Conservation (phyloP, 1,284 basidiomycete species). For the Hemileia vastatrix region DNA sequence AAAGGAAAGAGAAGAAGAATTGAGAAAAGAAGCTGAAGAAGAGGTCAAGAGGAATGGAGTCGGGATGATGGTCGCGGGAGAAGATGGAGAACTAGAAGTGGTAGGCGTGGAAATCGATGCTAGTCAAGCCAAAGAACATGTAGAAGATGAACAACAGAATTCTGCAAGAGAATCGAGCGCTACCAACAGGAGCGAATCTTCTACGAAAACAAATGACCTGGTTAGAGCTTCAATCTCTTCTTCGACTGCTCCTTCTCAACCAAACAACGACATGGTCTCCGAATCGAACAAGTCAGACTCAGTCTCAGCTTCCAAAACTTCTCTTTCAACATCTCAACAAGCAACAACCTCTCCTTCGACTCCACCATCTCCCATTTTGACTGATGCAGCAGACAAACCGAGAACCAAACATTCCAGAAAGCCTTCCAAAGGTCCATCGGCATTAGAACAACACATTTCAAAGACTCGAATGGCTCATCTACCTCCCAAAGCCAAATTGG, state of each 20-base stretch:
- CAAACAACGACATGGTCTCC: not conserved
- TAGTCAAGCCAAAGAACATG: not conserved
- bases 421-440: conserved; percentile 17
- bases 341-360: not conserved
- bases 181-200: not conserved
- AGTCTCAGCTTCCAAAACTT: not conserved
- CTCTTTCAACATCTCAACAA: not conserved
- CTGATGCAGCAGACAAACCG: not conserved
- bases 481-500: conserved; percentile 33
- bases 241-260: not conserved
- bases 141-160: not conserved
- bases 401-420: not conserved
- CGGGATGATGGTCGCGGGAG: not conserved
- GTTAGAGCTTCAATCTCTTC: not conserved
- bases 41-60: not conserved
- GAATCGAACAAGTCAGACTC: not conserved
- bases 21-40: not conserved
- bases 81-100: not conserved
- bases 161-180: not conserved
- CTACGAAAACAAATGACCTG: not conserved
- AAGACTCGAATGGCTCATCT: conserved; percentile 34
- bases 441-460: conserved; percentile 30
- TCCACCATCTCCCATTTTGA: not conserved
- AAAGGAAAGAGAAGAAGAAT: not conserved
- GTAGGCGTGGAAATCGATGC: not conserved